These are phyloP conservation scores for Globisporangium emineosum DNA, from an alignment of 352 stramenopile genomes.

Conservation along the genomic window DNA sequence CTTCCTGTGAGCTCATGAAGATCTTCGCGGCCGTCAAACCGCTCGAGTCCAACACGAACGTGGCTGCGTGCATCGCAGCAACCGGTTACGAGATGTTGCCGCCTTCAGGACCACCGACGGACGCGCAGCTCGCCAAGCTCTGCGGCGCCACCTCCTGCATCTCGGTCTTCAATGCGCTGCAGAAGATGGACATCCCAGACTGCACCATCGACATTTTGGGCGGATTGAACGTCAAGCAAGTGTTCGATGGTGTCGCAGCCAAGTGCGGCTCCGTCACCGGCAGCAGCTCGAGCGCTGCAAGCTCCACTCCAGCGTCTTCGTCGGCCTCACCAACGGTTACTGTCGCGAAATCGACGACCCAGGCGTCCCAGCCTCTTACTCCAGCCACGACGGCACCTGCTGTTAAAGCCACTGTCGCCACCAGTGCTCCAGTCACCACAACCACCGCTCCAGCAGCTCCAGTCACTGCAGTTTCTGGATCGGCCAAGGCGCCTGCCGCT, in stretches of 20 bases:
- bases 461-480: neutral
- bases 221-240: conserved; percentile 42
- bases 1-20: conserved; percentile 34
- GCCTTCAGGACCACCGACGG: conserved; percentile 22
- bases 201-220: conserved; percentile 40
- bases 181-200: conserved; percentile 36
- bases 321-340: conserved; percentile 13
- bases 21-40: conserved; percentile 34
- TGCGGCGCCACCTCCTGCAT: conserved; percentile 24
- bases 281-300: neutral
- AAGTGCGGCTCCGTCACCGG: conserved; percentile 7
- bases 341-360: conserved; percentile 1
- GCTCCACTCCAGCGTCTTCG: neutral
- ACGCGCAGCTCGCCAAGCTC: conserved; percentile 32
- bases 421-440: neutral
- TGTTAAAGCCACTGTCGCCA: neutral
- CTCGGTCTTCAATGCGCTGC: conserved; percentile 24
- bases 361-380: conserved; percentile 4
- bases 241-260: conserved; percentile 16
- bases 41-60: conserved; percentile 27
- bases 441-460: neutral
- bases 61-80: conserved; percentile 30
- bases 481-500: neutral
- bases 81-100: conserved; percentile 37
- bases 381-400: neutral